A percentile compares a stretch with the other conserved stretches of the same genome.
These are phyloP conservation scores for Bothriochloa decipiens DNA, from an alignment of 176 grass and related monocot genomes.

Conservation along the genomic window DNA sequence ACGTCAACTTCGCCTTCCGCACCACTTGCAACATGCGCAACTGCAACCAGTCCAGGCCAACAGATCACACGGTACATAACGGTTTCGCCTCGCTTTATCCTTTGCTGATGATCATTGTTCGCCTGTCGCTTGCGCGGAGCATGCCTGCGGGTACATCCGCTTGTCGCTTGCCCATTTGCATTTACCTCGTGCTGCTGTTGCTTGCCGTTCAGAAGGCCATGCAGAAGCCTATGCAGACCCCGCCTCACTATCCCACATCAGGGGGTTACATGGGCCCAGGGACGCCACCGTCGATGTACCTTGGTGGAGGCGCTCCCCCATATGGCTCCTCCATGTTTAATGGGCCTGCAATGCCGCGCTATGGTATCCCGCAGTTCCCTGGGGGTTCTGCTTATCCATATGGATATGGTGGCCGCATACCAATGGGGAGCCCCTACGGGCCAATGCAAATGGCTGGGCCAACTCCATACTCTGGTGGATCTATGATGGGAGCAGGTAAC, in stretches of 20 bases:
- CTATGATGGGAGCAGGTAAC: constrained; percentile 76
- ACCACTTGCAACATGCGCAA: constrained; percentile 94
- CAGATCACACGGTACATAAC: constrained; percentile 54
- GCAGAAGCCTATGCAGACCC: constrained; percentile 60
- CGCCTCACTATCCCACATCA: constrained; percentile 46
- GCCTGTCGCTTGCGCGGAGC: neutral
- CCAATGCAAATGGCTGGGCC: constrained; percentile 64
- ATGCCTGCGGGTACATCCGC: neutral
- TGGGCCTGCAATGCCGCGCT: constrained; percentile 57
- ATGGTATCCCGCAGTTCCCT: constrained; percentile 67
- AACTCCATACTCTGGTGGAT: constrained; percentile 57
- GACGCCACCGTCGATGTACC: constrained; percentile 70
- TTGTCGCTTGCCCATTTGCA: constrained; percentile 19
- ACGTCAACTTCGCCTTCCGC: constrained; percentile 90
- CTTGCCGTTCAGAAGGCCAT: constrained; percentile 50
- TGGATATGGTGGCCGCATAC: constrained; percentile 64
- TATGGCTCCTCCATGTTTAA: constrained; percentile 63
- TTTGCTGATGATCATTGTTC: neutral
- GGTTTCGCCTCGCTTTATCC: neutral
- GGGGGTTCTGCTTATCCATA: constrained; percentile 73
- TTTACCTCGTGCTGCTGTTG: constrained; percentile 41
- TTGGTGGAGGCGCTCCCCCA: constrained; percentile 47
- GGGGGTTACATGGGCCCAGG: constrained; percentile 67
- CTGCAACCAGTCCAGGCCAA: constrained; percentile 75
- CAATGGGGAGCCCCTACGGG: constrained; percentile 72